phyloP scores from a whole-genome alignment of 2,329 filamentous ascomycete genomes.

The Ophiostoma novo-ulmi region DNA sequence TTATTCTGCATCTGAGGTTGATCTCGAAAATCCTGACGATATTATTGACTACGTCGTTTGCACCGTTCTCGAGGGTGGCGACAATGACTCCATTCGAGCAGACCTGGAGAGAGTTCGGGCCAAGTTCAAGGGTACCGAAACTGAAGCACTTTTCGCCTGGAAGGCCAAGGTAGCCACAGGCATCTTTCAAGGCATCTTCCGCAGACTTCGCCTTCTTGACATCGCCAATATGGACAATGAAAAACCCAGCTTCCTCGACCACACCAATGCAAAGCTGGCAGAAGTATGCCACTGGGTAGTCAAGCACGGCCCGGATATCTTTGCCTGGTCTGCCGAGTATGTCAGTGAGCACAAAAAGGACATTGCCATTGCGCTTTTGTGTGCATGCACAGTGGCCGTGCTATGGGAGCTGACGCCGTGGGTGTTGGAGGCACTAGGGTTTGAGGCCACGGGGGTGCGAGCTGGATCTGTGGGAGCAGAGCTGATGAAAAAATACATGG shows the following conservation, averaged over 20 bases:
- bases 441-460: not conserved
- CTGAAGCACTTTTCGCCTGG: not conserved
- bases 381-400: not conserved
- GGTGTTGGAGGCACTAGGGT: slow-evolving; percentile 3
- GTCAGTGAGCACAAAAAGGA: not conserved
- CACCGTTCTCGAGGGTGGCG: not conserved
- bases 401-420: slow-evolving; percentile 11
- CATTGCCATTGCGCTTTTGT: slow-evolving; percentile 1
- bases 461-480: not conserved
- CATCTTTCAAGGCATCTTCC: not conserved
- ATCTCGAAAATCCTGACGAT: not conserved
- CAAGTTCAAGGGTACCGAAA: not conserved
- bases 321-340: slow-evolving; percentile 5
- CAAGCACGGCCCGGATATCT: not conserved
- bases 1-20: not conserved
- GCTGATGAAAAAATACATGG: slow-evolving; percentile 3
- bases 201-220: not conserved
- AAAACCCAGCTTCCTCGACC: not conserved
- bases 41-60: not conserved
- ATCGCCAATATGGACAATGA: not conserved
- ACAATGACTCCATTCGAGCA: not conserved
- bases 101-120: not conserved
- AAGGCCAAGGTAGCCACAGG: not conserved
- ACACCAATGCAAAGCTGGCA: not conserved
- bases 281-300: not conserved